Percentiles rank a stretch among this genome's conserved stretches.
Evolutionary conservation across 1,139 yeast species (phyloP).

Genomic region (Williopsis jadinii): DNA sequence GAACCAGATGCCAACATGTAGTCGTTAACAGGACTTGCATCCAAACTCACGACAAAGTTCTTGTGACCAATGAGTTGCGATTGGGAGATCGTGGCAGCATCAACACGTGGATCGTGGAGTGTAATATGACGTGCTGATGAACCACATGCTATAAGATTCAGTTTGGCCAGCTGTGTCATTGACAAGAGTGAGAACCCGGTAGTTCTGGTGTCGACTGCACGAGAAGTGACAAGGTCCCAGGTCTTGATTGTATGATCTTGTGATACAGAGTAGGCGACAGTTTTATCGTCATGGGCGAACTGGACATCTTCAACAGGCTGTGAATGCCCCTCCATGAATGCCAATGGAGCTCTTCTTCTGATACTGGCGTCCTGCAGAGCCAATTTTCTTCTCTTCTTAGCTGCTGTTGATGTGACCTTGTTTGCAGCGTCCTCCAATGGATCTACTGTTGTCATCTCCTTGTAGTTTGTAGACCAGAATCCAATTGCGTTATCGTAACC

Average conservation of each 20-base stretch:
- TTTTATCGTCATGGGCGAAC: constrained; percentile 62
- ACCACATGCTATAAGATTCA: constrained; percentile 78
- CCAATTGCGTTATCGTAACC: constrained; percentile 79
- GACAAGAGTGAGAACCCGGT: constrained; percentile 86
- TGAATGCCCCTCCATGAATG: constrained; percentile 70
- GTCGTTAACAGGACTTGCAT: constrained; percentile 66
- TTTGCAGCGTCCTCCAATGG: constrained; percentile 45
- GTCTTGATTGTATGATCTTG: constrained; percentile 94
- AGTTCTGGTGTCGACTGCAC: constrained; percentile 79
- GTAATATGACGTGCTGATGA: constrained; percentile 95
- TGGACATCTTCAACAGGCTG: constrained; percentile 83
- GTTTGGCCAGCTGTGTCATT: constrained; percentile 55
- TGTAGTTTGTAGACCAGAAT: constrained; percentile 81
- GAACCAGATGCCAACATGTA: constrained; percentile 85
- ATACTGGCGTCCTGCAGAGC: constrained; percentile 72
- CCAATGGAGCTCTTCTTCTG: constrained; percentile 74
- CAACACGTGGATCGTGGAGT: constrained; percentile 80
- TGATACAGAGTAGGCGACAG: constrained; percentile 89
- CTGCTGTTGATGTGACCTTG: constrained; percentile 55
- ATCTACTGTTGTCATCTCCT: constrained; percentile 74
- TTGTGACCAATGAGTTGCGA: constrained; percentile 82
- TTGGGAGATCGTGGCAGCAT: constrained; percentile 45
- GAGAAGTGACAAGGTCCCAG: constrained; percentile 86
- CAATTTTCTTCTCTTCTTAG: constrained; percentile 82
- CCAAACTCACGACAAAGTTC: constrained; percentile 79